Conservation (phyloP, 257 asterid species). For the Nicotiana otophora region DNA sequence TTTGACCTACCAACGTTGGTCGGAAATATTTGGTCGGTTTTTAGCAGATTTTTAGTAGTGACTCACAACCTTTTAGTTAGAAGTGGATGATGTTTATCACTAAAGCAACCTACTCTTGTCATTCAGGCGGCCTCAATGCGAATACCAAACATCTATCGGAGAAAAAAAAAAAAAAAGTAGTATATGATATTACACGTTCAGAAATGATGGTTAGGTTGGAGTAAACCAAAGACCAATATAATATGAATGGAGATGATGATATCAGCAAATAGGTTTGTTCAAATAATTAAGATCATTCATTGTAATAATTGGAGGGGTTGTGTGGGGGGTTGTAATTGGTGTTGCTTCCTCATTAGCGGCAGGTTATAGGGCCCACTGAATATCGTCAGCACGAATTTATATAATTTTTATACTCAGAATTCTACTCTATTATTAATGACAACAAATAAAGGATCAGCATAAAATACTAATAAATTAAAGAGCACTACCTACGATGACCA, state of each 20-base stretch:
- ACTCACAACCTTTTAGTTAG: too few species aligned
- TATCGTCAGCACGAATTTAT: neutral
- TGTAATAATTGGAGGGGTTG: neutral
- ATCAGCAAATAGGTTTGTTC: neutral
- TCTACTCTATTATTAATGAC: neutral
- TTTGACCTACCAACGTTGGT: too few species aligned
- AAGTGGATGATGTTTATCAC: too few species aligned
- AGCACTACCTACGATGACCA: neutral
- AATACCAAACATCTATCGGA: too few species aligned
- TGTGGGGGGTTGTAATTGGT: neutral
- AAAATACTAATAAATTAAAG: neutral
- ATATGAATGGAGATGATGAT: neutral
- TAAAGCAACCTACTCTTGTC: too few species aligned
- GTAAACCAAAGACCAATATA: neutral
- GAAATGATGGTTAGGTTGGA: neutral
- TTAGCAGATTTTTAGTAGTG: too few species aligned
- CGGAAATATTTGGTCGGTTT: too few species aligned
- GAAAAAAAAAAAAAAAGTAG: too few species aligned
- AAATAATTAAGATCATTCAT: neutral
- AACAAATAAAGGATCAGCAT: neutral
- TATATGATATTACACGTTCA: neutral
- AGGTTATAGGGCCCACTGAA: neutral
- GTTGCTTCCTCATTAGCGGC: slow-evolving; percentile 9
- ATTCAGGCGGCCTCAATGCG: too few species aligned
- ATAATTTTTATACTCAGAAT: neutral